Evolutionary conservation across 2,329 filamentous ascomycete species (phyloP).

Genomic region (Alternaria sp.): DNA sequence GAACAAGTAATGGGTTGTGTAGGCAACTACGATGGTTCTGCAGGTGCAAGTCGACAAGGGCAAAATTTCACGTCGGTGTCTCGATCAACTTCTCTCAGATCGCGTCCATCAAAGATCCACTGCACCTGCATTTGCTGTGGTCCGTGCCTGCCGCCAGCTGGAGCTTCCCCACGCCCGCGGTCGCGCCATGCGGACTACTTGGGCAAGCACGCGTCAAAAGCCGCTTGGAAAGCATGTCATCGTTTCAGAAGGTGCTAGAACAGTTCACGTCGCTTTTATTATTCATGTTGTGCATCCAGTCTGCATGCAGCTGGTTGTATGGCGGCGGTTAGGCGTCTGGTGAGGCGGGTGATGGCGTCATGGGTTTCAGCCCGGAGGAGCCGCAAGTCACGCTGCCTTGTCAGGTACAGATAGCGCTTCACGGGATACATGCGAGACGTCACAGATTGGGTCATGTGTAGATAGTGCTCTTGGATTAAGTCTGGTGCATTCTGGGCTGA

Average conservation of each 20-base stretch:
- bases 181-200: neutral
- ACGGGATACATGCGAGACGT: constrained; percentile 8
- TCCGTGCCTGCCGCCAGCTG: constrained; percentile 20
- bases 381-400: constrained; percentile 40
- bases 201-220: neutral
- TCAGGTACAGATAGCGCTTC: constrained; percentile 26
- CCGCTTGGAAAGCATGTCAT: neutral
- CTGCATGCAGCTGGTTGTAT: neutral
- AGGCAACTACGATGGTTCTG: neutral
- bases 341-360: constrained; percentile 42
- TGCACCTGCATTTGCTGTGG: constrained; percentile 22
- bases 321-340: constrained; percentile 2
- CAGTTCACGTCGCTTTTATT: neutral
- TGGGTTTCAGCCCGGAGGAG: constrained; percentile 36
- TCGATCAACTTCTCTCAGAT: constrained; percentile 23
- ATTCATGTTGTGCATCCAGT: neutral
- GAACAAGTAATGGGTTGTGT: neutral
- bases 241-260: neutral
- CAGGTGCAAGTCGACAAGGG: neutral
- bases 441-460: constrained; percentile 1
- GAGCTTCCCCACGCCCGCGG: constrained; percentile 21
- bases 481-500: constrained; percentile 28
- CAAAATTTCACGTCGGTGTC: neutral
- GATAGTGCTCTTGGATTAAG: constrained; percentile 11
- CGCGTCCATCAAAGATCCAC: constrained; percentile 16